Conservation (phyloP, 257 asterid genomes). For the Lycium barbarum region DNA sequence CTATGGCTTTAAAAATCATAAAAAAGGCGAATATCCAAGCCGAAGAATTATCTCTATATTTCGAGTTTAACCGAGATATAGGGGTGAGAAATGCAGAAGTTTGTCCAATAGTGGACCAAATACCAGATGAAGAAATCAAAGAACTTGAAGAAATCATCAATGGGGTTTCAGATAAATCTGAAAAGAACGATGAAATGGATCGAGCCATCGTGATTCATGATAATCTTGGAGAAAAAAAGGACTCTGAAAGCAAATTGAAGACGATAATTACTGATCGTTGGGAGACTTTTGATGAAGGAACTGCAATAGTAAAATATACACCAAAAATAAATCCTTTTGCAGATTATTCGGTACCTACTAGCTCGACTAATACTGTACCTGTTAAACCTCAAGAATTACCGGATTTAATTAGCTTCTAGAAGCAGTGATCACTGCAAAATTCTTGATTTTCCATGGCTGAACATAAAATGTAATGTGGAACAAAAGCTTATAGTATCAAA, state of each 20-base stretch:
- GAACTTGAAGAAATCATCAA: conserved; percentile 55
- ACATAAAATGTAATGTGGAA: background rate
- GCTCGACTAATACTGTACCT: background rate
- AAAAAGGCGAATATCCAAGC: conserved; percentile 66
- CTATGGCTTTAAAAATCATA: conserved; percentile 55
- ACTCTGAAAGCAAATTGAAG: background rate
- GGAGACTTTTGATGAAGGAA: conserved; percentile 55
- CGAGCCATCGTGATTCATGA: conserved; percentile 35
- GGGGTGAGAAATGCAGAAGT: conserved; percentile 60
- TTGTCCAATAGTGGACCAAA: conserved; percentile 53
- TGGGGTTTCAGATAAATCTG: conserved; percentile 32
- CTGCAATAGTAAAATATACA: background rate
- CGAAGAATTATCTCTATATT: conserved; percentile 57
- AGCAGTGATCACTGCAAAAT: background rate
- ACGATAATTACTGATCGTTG: conserved; percentile 47
- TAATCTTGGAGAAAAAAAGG: background rate
- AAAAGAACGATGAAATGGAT: conserved; percentile 19
- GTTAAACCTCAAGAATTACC: conserved; percentile 40
- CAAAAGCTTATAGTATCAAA: background rate
- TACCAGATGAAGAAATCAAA: conserved; percentile 60
- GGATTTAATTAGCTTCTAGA: conserved; percentile 47
- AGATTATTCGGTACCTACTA: conserved; percentile 15
- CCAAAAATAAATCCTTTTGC: conserved; percentile 31
- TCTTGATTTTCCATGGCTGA: background rate
- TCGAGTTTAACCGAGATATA: conserved; percentile 60